Conservation (phyloP, 2,329 filamentous ascomycete species). For the Colletotrichum sp. region DNA sequence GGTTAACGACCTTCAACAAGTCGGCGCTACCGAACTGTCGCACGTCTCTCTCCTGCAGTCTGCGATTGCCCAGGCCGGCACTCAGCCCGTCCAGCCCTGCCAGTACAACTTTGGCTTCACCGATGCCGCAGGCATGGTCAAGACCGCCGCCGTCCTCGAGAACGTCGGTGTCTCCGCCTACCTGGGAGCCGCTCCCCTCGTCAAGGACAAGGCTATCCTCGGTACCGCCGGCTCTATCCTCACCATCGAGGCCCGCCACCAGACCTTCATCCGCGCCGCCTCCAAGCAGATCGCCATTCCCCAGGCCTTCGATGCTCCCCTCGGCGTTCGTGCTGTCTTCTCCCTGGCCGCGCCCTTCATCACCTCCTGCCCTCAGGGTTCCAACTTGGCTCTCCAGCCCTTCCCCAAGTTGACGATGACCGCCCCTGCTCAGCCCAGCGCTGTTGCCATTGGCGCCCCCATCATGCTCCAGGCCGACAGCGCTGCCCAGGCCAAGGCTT, state of each 20-base stretch:
- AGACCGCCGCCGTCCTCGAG: slow-evolving; percentile 73
- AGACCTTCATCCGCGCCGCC: slow-evolving; percentile 72
- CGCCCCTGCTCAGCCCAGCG: slow-evolving; percentile 49
- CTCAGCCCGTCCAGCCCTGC: slow-evolving; percentile 72
- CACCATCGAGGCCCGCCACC: slow-evolving; percentile 76
- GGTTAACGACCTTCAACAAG: slow-evolving; percentile 47
- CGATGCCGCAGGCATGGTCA: slow-evolving; percentile 70
- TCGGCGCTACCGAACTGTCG: slow-evolving; percentile 28
- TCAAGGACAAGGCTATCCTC: slow-evolving; percentile 65
- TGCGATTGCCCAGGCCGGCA: slow-evolving; percentile 66
- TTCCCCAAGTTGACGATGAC: slow-evolving; percentile 63
- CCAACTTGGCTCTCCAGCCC: slow-evolving; percentile 66
- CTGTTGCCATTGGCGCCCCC: slow-evolving; percentile 43
- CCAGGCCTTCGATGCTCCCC: slow-evolving; percentile 72
- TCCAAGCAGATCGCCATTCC: slow-evolving; percentile 65
- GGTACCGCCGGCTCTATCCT: slow-evolving; percentile 73
- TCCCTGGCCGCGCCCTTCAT: slow-evolving; percentile 78
- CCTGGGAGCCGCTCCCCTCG: slow-evolving; percentile 72
- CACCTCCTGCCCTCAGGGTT: slow-evolving; percentile 69
- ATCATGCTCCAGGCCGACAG: slow-evolving; percentile 57
- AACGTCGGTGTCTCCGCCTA: slow-evolving; percentile 77
- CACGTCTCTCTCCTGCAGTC: slow-evolving; percentile 66
- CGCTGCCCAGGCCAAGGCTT: slow-evolving; percentile 59
- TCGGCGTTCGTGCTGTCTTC: slow-evolving; percentile 73
- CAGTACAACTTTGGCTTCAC: slow-evolving; percentile 75